Conservation (phyloP, 2,329 filamentous ascomycete genomes). For the Alternaria infectoria region DNA sequence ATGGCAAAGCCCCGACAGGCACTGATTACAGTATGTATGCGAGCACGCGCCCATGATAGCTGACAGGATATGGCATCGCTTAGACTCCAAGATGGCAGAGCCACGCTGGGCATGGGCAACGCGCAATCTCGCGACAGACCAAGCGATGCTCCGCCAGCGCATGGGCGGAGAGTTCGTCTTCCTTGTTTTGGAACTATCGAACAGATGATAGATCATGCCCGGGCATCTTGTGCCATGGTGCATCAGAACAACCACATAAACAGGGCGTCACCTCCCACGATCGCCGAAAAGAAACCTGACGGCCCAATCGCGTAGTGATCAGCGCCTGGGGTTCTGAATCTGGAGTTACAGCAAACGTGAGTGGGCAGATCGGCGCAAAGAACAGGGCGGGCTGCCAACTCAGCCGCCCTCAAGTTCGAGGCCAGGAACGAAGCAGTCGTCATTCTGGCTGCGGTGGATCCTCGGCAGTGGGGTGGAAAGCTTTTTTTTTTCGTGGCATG, state of each 20-base stretch:
- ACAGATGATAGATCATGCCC: not conserved
- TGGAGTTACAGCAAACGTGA: slow-evolving; percentile 10
- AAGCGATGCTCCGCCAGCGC: not conserved
- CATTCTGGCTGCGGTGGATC: slow-evolving; percentile 3
- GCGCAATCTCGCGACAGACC: slow-evolving; percentile 1
- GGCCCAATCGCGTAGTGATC: slow-evolving; percentile 28
- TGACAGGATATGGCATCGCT: not conserved
- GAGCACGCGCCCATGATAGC: slow-evolving; percentile 1
- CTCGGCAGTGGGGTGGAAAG: slow-evolving; percentile 5
- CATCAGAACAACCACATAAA: not conserved
- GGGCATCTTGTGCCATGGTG: not conserved
- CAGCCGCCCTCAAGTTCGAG: slow-evolving; percentile 1
- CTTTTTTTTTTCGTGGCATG: slow-evolving; percentile 12
- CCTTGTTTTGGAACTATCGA: not conserved
- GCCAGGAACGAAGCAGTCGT: slow-evolving; percentile 10
- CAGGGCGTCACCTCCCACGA: slow-evolving; percentile 14
- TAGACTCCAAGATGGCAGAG: not conserved
- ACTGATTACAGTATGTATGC: slow-evolving; percentile 4
- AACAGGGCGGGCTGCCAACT: slow-evolving; percentile 7
- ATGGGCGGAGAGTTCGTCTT: not conserved
- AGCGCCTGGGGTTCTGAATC: slow-evolving; percentile 24
- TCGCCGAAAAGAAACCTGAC: slow-evolving; percentile 14
- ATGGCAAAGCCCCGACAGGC: not conserved
- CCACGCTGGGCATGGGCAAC: slow-evolving; percentile 1
- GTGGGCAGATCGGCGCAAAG: slow-evolving; percentile 5